Evolutionary conservation across 2,329 filamentous ascomycete genomes (phyloP), one percentile per base, ranked within the genome.

Genomic region (Gliomastix tumulicola): DNA sequence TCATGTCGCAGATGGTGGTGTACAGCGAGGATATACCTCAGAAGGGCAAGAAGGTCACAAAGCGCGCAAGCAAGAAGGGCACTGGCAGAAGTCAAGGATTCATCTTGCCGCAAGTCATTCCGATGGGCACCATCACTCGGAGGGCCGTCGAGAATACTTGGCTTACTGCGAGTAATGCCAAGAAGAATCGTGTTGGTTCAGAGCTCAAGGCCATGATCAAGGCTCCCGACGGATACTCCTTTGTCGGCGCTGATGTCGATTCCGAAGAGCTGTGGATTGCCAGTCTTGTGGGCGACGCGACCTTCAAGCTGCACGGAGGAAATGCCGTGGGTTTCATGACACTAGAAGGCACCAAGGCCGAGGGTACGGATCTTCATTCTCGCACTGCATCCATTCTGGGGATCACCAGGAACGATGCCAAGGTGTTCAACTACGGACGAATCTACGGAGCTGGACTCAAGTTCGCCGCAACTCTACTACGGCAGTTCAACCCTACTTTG

Each of bases 251-350:
- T 5, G 92, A 98, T 61, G 92, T 98, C 5, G 92, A 98, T 55
- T 96, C 89, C 3, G 82, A 98, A 57, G 92, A 98, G 59, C 72
- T 98, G 7, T 98, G 94, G 92, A 98, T 98, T 50, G 94, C 92
- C 4, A 95, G 88, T 57, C 71, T 98, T 2, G 78, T 98, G 3
- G 92, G 92, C 18, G 92, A 98, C 56, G 87, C 92, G 4, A 88
- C 89, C 18, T 98, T 98, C 65, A 84, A 88, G 52, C 69, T 98
- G 2, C 92, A 98, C 48, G 94, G 92, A 30, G 94, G 92, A 36
- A 97, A 96, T 54, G 92, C 94, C 2, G 86, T 98, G 40, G 92
- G 94, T 1, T 98, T 98, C 67, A 98, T 98, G 94, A 98, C 92
- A 0, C 69, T 98, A 2, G 94, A 98, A 63, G 90, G 92, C 12